Evolutionary conservation across 345 rosid species (phyloP).

Genomic region (Ailanthus altissimus): DNA sequence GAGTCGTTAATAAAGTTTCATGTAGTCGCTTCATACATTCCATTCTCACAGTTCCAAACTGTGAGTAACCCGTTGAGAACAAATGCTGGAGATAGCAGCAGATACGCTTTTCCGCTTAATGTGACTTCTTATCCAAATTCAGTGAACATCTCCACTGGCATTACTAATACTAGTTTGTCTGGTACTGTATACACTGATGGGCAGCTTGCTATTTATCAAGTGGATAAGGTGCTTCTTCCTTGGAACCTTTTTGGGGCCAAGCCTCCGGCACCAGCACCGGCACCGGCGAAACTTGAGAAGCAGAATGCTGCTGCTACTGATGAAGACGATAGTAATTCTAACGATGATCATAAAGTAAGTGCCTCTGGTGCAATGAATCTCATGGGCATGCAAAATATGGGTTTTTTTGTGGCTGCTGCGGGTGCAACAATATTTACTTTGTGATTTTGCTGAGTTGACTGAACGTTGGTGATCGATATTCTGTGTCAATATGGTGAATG

Average conservation of each 20-base stretch:
- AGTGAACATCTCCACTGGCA: constrained; percentile 45
- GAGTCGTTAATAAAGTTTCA: constrained; percentile 38
- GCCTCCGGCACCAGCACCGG: constrained; percentile 46
- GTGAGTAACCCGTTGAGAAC: constrained; percentile 44
- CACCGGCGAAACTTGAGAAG: constrained; percentile 36
- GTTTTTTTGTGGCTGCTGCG: constrained; percentile 4
- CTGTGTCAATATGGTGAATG: background rate
- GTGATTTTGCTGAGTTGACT: background rate
- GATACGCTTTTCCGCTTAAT: constrained; percentile 30
- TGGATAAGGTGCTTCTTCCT: constrained; percentile 51
- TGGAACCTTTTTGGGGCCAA: constrained; percentile 36
- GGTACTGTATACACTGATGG: constrained; percentile 34
- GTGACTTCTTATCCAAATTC: constrained; percentile 25
- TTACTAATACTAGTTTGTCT: constrained; percentile 35
- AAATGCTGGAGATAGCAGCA: constrained; percentile 36
- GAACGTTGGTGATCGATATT: background rate
- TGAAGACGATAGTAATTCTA: constrained; percentile 10
- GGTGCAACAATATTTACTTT: constrained; percentile 6
- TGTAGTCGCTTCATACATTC: constrained; percentile 30
- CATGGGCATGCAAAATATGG: background rate
- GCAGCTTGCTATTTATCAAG: constrained; percentile 43
- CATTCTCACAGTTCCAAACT: constrained; percentile 37
- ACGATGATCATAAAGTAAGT: background rate
- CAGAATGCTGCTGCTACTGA: constrained; percentile 12
- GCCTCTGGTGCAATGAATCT: constrained; percentile 10